Evolutionary conservation across 1,284 basidiomycete genomes (phyloP), one percentile per base, ranked within the genome.

Genomic region (Cryptococcus floricola): DNA sequence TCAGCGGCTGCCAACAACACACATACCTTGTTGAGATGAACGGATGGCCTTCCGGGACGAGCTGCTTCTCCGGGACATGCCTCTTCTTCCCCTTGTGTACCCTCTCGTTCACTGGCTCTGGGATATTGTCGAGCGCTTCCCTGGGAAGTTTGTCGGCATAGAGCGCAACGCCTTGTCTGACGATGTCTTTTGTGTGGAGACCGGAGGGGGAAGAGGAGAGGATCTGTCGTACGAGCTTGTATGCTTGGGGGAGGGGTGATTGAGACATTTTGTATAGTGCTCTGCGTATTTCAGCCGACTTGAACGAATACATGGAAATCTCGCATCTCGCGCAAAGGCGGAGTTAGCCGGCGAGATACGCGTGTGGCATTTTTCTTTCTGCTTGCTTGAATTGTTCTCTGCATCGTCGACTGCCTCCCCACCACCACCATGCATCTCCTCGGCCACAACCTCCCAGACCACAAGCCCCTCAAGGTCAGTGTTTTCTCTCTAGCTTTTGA

Each of bases 391-490:
- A 18, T 48, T 48, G 46, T 9, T 48, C 27, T 23, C 13, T 47
- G 25, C 2, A 28, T 47, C 19, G 3, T 34, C 31, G n/a, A 47
- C 46, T 28, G 6, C n/a, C 13, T 38, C 2, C 19, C 42, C 42
- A 19, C 14, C 42, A 19, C 10, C 66, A 64, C 49, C 31, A 77
- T 77, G 76, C 74, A 79, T 67, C 65, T 80, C 45, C 75, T 80
- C 58, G 79, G 79, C 51, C 76, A 72, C 54, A 74, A 79, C 54
- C 67, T 80, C 10, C 76, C 77, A 54, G 79, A 80, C 60, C 77
- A 77, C 68, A 78, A 79, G 65, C 76, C 76, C 6, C 60, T 80
- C 44, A 70, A 76, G 60, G 78, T 79, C 41, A 60, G 73, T 57
- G 27, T 27, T 38, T 9, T 55, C 16, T 53, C 34, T 10, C 25